These are phyloP conservation scores for Silene coronaria DNA, from an alignment of 179 eudicot genomes.

Conservation along the genomic window DNA sequence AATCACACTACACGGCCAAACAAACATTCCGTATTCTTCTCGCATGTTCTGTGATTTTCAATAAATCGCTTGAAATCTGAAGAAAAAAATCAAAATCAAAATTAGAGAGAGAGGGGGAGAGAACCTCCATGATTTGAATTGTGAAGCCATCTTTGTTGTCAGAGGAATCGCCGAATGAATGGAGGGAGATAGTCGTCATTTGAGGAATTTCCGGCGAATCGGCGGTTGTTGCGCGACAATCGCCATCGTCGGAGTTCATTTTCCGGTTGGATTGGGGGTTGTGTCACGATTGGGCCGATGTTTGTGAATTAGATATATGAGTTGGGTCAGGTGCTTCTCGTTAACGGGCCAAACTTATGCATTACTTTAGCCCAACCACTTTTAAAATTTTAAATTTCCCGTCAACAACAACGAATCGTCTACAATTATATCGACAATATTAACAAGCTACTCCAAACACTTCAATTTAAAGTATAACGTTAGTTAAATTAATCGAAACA, in stretches of 20 bases:
- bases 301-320: too few species aligned
- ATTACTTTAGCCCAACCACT: too few species aligned
- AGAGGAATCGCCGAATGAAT: conserved; percentile 38
- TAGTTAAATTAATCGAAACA: too few species aligned
- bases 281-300: background rate
- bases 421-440: too few species aligned
- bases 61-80: background rate
- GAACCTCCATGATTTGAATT: conserved; percentile 56
- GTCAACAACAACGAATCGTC: too few species aligned
- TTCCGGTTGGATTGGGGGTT: background rate
- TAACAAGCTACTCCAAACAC: too few species aligned
- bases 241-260: conserved; percentile 1
- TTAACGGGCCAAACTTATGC: too few species aligned
- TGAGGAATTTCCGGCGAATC: conserved; percentile 17
- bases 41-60: conserved; percentile 45
- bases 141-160: conserved; percentile 35
- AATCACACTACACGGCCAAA: conserved; percentile 79
- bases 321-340: too few species aligned
- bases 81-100: background rate
- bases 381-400: too few species aligned
- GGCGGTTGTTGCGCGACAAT: background rate
- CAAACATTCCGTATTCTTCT: conserved; percentile 86
- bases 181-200: conserved; percentile 48
- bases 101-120: too few species aligned
- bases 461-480: too few species aligned